A percentile compares a stretch with the other conserved stretches of the same genome.
Conservation (phyloP, 805 yeast genomes). For the Candida saitoana region DNA sequence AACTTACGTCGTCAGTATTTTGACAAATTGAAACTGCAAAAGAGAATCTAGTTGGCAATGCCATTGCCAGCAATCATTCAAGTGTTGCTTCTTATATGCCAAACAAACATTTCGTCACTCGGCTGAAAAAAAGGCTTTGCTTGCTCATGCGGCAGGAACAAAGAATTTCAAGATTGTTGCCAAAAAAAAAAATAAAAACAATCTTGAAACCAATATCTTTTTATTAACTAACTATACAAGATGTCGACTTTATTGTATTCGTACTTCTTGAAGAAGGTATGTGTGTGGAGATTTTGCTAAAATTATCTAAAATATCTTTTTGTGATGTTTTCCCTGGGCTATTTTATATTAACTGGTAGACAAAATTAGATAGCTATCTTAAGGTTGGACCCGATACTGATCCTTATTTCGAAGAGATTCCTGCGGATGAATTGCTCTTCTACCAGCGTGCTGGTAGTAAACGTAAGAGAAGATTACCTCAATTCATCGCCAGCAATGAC, state of each 20-base stretch:
- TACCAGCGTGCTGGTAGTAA: constrained; percentile 39
- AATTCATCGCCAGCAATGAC: constrained; percentile 30
- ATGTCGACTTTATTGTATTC: constrained; percentile 33
- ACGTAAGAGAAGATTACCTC: constrained; percentile 35
- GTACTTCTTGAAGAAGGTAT: constrained; percentile 34
- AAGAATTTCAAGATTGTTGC: not conserved
- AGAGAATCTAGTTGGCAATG: constrained; percentile 7
- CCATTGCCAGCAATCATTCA: not conserved
- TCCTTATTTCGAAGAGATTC: constrained; percentile 40
- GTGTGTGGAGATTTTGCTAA: too few relatives aligned
- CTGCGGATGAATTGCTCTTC: constrained; percentile 36
- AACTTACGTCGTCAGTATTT: constrained; percentile 47
- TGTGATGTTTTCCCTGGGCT: not conserved
- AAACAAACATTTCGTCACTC: too few relatives aligned
- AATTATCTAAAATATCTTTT: too few relatives aligned
- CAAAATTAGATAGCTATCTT: constrained; percentile 14
- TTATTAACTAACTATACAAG: too few relatives aligned
- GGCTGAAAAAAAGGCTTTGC: too few relatives aligned
- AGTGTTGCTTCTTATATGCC: too few relatives aligned
- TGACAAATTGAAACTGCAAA: constrained; percentile 24
- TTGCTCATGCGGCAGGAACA: not conserved
- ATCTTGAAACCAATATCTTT: too few relatives aligned
- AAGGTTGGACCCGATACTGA: constrained; percentile 29
- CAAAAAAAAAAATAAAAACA: too few relatives aligned
- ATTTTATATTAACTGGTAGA: constrained; percentile 3